A percentile compares a stretch with the other conserved stretches of the same genome.
phyloP scores from a whole-genome alignment of 208 protist genomes.

The Phytomonas serpens region DNA sequence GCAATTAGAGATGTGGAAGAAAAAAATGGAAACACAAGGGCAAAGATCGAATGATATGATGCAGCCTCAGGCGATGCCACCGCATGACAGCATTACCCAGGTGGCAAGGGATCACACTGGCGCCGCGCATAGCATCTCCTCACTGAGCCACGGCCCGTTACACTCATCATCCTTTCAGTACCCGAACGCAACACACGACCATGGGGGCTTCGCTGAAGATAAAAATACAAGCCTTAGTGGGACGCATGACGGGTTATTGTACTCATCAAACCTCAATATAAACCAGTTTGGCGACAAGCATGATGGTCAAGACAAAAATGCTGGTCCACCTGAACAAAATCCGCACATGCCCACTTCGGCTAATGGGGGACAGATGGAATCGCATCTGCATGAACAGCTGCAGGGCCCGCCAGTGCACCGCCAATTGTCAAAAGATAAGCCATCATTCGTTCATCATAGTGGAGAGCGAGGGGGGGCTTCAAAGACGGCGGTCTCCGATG shows the following conservation, averaged over 20 bases:
- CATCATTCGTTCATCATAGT: background rate
- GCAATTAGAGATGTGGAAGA: slow-evolving; percentile 22
- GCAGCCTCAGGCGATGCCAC: background rate
- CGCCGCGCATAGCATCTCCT: background rate
- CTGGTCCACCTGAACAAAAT: background rate
- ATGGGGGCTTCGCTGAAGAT: background rate
- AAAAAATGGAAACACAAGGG: slow-evolving; percentile 19
- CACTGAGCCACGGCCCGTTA: background rate
- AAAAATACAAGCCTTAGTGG: background rate
- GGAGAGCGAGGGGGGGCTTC: background rate
- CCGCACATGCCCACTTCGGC: background rate
- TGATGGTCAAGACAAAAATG: background rate
- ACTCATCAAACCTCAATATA: background rate
- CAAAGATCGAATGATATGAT: background rate
- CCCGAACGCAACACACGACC: background rate
- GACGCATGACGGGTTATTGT: background rate
- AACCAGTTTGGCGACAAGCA: background rate
- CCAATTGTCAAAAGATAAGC: background rate
- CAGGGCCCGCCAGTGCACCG: background rate
- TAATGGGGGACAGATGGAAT: background rate
- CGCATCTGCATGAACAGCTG: background rate
- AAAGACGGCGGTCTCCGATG: background rate
- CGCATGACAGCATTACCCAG: background rate
- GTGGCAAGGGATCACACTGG: background rate
- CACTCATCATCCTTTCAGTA: background rate